These are phyloP conservation scores for Nothopassalora personata DNA, from an alignment of 2,329 filamentous ascomycete species.

Conservation along the genomic window DNA sequence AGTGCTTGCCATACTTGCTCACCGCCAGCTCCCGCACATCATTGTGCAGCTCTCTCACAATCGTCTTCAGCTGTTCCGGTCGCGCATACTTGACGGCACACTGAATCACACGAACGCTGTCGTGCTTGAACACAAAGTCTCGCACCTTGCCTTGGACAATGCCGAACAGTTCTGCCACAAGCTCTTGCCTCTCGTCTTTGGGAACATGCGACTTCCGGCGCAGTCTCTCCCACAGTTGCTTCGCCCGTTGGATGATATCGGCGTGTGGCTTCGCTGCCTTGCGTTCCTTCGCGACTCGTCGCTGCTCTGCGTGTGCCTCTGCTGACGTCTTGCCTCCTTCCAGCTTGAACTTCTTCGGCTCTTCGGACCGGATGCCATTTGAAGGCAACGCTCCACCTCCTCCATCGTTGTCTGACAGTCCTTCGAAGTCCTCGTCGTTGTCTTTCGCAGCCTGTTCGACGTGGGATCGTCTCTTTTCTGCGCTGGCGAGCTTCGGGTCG, in stretches of 20 bases:
- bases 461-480: slow-evolving; percentile 26
- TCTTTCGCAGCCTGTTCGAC: slow-evolving; percentile 27
- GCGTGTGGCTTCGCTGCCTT: slow-evolving; percentile 90
- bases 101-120: slow-evolving; percentile 92
- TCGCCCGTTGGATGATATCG: slow-evolving; percentile 79
- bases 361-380: slow-evolving; percentile 15
- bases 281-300: slow-evolving; percentile 77
- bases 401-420: slow-evolving; percentile 4
- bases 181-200: slow-evolving; percentile 76
- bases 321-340: slow-evolving; percentile 59
- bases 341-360: slow-evolving; percentile 32
- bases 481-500: slow-evolving; percentile 18
- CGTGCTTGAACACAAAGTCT: slow-evolving; percentile 97
- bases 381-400: slow-evolving; percentile 10
- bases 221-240: slow-evolving; percentile 95
- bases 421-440: slow-evolving; percentile 21
- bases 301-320: slow-evolving; percentile 91
- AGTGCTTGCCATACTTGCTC: slow-evolving; percentile 94
- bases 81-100: slow-evolving; percentile 95
- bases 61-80: slow-evolving; percentile 74
- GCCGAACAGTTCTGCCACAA: slow-evolving; percentile 82
- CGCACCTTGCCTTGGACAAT: slow-evolving; percentile 88
- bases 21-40: slow-evolving; percentile 81
- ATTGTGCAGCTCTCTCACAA: slow-evolving; percentile 79
- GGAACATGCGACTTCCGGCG: slow-evolving; percentile 90